Conservation (phyloP, 305 asterid species). For the Fraxinus sp. region DNA sequence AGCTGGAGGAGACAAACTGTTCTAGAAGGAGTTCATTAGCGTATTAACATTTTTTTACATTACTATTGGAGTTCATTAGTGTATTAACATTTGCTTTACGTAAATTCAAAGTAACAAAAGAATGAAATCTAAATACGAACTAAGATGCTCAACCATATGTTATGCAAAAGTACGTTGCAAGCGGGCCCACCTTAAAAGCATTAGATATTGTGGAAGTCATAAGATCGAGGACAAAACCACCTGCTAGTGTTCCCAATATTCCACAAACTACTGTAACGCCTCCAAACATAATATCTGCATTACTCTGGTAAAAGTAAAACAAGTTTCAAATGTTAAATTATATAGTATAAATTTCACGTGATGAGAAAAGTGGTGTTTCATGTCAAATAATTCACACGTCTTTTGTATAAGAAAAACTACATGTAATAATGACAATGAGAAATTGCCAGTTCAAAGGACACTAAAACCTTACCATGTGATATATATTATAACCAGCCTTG, state of each 20-base stretch:
- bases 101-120: not conserved
- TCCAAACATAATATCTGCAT: slow-evolving; percentile 87
- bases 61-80: not conserved
- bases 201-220: slow-evolving; percentile 71
- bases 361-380: not conserved
- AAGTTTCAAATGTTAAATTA: slow-evolving; percentile 10
- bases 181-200: slow-evolving; percentile 72
- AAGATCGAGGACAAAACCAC: slow-evolving; percentile 70
- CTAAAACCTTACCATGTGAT: slow-evolving; percentile 75
- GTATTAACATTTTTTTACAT: not conserved
- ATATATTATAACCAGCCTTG: slow-evolving; percentile 90
- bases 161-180: slow-evolving; percentile 5
- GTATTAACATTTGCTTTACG: not conserved
- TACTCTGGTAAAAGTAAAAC: slow-evolving; percentile 42
- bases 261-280: slow-evolving; percentile 86
- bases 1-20: not conserved
- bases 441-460: slow-evolving; percentile 5
- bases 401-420: not conserved
- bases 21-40: not conserved
- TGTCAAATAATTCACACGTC: slow-evolving; percentile 4
- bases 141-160: not conserved
- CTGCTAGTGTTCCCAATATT: slow-evolving; percentile 75
- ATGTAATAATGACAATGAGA: not conserved
- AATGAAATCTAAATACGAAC: not conserved
- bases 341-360: not conserved